Evolutionary conservation across 108 stramenopile species (phyloP), one percentile per base, ranked within the genome.

Genomic region (Fragilaria radians): DNA sequence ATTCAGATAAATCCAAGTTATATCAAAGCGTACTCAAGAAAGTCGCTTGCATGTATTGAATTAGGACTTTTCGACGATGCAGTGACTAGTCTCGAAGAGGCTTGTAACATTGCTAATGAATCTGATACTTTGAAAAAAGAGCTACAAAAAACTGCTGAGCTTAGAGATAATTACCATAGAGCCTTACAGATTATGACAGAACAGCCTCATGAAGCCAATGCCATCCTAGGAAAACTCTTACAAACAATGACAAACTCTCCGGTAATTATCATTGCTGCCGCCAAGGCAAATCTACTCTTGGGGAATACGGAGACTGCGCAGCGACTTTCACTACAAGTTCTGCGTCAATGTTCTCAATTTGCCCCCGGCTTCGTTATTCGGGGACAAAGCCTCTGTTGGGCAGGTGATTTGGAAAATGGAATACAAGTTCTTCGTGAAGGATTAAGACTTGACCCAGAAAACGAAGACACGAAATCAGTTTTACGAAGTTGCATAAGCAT

Each of bases 11-110:
- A 80, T 53, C 54, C 65, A 11, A 26, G 45, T 24, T 67, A 66
- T 36, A n/a, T 52, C 67, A 86, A 86, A 57, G 79, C 76, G 5
- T 70, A 80, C 52, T 48, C 78, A 46, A 62, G 85, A 48, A 61
- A 62, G 45, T 31, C 59, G 4, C 69, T 65, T 23, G 72, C 72
- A 21, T 57, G 24, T 1, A 48, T 69, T 5, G 57, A 65, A 54
- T 54, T 78, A 22, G 86, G 86, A 5, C 25, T 52, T 14, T 65
- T 80, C 27, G 58, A 59, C 0, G 31, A 68, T 22, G 74, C 74
- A 9, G 17, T 46, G 17, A 22, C 21, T 17, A 14, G 50, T 17
- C 31, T 79, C n/a, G 56, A 46, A 29, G 33, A 30, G 60, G 46
- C 19, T 25, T 53, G 53, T 7, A 57, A 51, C 14, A 48, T 11